Conservation (phyloP, 805 yeast genomes). For the Monosporozyma aerobia region DNA sequence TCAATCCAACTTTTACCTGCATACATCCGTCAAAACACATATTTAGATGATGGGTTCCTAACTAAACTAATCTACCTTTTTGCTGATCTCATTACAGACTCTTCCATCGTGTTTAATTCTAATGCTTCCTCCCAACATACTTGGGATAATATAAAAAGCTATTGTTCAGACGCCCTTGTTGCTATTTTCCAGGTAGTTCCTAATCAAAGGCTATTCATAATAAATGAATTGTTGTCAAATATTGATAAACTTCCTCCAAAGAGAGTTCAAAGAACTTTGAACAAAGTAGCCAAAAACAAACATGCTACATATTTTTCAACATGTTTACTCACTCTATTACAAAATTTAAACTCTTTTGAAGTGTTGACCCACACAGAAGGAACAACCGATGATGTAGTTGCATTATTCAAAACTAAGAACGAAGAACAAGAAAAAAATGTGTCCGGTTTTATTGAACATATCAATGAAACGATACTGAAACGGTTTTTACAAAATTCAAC, state of each 20-base stretch:
- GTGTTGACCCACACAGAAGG: not conserved
- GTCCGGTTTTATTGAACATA: constrained; percentile 14
- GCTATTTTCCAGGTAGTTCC: constrained; percentile 34
- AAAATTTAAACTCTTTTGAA: constrained; percentile 15
- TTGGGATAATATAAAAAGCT: constrained; percentile 16
- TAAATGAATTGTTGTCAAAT: constrained; percentile 49
- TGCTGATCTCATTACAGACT: constrained; percentile 18
- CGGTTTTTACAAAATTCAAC: constrained; percentile 22
- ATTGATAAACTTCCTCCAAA: constrained; percentile 41
- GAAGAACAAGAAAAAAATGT: constrained; percentile 3
- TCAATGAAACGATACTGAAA: constrained; percentile 18
- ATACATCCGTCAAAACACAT: constrained; percentile 16
- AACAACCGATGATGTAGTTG: not conserved
- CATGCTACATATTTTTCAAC: constrained; percentile 24
- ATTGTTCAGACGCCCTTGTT: constrained; percentile 22
- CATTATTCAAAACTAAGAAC: constrained; percentile 1
- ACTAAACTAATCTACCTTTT: constrained; percentile 52
- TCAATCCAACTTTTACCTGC: constrained; percentile 15
- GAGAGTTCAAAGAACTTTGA: constrained; percentile 28
- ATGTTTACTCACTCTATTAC: constrained; percentile 20
- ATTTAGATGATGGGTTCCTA: constrained; percentile 41
- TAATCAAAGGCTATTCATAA: constrained; percentile 50
- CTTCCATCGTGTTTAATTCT: constrained; percentile 7
- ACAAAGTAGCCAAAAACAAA: constrained; percentile 9
- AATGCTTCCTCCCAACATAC: constrained; percentile 10